phyloP scores from a whole-genome alignment of 768 basidiomycete species.

The Tulasnella sp. region DNA sequence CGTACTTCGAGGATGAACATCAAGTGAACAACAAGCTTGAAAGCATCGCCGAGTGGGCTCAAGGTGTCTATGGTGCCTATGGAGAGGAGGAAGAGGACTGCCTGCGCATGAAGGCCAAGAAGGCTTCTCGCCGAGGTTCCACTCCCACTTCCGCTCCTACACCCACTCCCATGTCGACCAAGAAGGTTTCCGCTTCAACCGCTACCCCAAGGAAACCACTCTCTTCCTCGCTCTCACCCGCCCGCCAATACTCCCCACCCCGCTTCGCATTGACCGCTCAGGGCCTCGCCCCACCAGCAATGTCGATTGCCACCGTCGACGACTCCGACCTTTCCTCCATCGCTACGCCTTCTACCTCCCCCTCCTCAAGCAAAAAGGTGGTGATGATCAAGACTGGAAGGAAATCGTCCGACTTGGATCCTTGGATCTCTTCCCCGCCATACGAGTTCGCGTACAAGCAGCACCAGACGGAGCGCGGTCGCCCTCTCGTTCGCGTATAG shows the following conservation, averaged over 20 bases:
- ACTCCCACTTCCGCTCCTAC: neutral
- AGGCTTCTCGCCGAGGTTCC: constrained; percentile 1
- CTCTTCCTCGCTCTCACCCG: neutral
- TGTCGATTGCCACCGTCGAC: constrained; percentile 16
- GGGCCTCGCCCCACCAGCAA: constrained; percentile 13
- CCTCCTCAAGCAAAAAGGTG: constrained; percentile 5
- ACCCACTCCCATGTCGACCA: neutral
- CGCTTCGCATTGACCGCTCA: constrained; percentile 9
- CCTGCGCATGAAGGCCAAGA: neutral
- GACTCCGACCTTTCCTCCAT: constrained; percentile 15
- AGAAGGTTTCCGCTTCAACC: neutral
- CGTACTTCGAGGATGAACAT: neutral
- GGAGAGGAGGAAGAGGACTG: neutral
- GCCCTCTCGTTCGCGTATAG: constrained; percentile 12
- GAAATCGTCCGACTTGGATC: neutral
- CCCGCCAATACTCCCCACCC: neutral
- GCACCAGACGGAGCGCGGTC: neutral
- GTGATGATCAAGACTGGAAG: neutral
- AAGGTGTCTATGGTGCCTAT: constrained; percentile 11
- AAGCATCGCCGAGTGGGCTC: constrained; percentile 16
- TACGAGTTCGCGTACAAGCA: constrained; percentile 17
- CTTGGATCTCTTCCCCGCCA: constrained; percentile 14
- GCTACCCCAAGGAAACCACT: neutral
- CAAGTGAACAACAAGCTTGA: constrained; percentile 3
- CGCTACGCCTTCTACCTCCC: constrained; percentile 12